These are phyloP conservation scores for Sporormia fimetaria DNA, from an alignment of 495 filamentous ascomycete genomes.

Conservation along the genomic window DNA sequence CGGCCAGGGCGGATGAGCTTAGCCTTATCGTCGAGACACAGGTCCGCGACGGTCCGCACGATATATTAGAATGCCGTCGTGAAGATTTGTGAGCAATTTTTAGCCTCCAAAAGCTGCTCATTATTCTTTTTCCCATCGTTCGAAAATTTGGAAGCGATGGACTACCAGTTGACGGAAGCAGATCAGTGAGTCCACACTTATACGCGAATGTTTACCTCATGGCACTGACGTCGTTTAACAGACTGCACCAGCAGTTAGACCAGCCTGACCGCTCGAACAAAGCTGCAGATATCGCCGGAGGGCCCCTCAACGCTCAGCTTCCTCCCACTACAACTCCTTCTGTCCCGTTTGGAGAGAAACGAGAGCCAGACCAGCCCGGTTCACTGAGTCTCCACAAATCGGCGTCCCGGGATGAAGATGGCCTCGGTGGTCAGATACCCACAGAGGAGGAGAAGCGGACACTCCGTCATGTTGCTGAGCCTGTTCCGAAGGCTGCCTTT, in stretches of 20 bases:
- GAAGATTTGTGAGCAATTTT: too few relatives aligned
- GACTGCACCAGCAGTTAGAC: constrained; percentile 19
- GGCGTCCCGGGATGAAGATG: constrained; percentile 5
- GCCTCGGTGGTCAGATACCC: constrained; percentile 5
- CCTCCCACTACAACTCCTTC: neutral
- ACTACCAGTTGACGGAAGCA: constrained; percentile 10
- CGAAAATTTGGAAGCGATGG: neutral
- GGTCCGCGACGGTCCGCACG: too few relatives aligned
- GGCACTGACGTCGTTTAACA: constrained; percentile 2
- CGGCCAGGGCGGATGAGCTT: too few relatives aligned
- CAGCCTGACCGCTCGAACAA: constrained; percentile 12
- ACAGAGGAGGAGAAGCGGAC: constrained; percentile 20
- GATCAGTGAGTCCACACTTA: constrained; percentile 8
- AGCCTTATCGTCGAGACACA: too few relatives aligned
- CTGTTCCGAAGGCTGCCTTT: constrained; percentile 34
- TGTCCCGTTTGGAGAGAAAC: constrained; percentile 4
- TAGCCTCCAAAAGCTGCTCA: too few relatives aligned
- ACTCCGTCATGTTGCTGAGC: constrained; percentile 19
- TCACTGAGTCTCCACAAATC: constrained; percentile 1
- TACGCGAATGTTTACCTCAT: neutral
- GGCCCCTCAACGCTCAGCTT: constrained; percentile 3
- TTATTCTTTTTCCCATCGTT: too few relatives aligned
- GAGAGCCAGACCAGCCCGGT: neutral
- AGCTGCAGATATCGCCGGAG: constrained; percentile 14
- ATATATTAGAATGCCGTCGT: too few relatives aligned